Base-by-base conservation (phyloP, 2,329 filamentous ascomycete genomes). In the Moelleriella libera region DNA sequence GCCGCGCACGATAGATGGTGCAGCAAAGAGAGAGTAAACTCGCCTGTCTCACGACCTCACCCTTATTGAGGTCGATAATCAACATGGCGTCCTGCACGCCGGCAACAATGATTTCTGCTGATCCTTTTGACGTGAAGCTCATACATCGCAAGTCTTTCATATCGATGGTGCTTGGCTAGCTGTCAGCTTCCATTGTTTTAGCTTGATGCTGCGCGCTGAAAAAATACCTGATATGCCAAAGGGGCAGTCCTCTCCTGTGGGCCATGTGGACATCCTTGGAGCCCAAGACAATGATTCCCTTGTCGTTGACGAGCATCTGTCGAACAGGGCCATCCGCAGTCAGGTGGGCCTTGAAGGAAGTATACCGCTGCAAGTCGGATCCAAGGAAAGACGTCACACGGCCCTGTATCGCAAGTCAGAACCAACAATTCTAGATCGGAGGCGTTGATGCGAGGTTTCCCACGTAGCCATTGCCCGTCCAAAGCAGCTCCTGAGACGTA, bases 61-160 rank as follows among this genome's bases (percentile, higher is more conserved):
- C 85, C 64, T 86, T 88, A 58, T 73, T 71, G 45, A 80, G 72
- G 60, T 83, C 79, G 52, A 83, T 74, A 21, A 80, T 82, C 60
- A 95, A 85, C 85, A 98, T 94, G 45, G 76, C 76, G 48, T 83
- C 77, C 65, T 98, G 92, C 54, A 83, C 78, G 44, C 92, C 92
- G 44, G 88, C 92, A 34, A 90, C 85, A 21, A 98, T 70, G 49
- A 98, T 82, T 59, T 94, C 85, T 11, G 78, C 76, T 30, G 85
- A 86, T 7, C 84, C 84, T 59, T 88, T 88, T 30, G 86, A 88
- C 1, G 88, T 94, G 61, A 94, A 96, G 62, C 85, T 90, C 88
- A 97, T 97, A 65, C 92, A 97, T 56, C 81, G 80, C 53, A 98
- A 69, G 59, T 96, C 87, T 53, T 76, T 80, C 83, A 97, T 94